phyloP scores from a whole-genome alignment of 139 green algal genomes.

The Parachlorella kessleri region DNA sequence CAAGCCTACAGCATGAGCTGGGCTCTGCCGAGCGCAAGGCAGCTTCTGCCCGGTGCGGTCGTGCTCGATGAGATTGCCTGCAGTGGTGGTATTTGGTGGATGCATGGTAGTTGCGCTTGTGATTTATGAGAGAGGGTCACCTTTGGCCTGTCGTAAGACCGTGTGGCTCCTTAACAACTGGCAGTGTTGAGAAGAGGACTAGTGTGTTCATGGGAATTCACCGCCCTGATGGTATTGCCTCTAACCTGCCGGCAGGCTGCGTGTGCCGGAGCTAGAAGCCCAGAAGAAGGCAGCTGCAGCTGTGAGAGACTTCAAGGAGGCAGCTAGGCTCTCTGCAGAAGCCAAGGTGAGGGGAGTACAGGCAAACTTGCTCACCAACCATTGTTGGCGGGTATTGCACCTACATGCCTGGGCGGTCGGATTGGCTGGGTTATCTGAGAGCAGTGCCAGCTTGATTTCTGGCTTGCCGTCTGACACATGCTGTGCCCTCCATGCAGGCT shows the following conservation, averaged over 20 bases:
- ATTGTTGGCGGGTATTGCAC: too few species aligned
- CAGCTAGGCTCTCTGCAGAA: constrained; percentile 55
- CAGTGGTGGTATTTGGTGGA: background rate
- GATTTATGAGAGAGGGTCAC: background rate
- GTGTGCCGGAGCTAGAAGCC: constrained; percentile 57
- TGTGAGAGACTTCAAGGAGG: constrained; percentile 60
- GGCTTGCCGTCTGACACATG: background rate
- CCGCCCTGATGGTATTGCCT: background rate
- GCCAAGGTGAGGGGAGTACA: constrained; percentile 37
- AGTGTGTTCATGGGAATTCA: background rate
- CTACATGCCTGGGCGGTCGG: too few species aligned
- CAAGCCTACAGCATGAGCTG: constrained; percentile 43
- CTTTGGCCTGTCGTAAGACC: too few species aligned
- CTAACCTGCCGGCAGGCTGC: background rate
- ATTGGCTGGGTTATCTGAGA: too few species aligned
- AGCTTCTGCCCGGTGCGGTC: constrained; percentile 9
- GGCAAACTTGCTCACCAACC: too few species aligned
- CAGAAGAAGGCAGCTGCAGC: constrained; percentile 62
- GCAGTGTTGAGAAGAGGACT: too few species aligned
- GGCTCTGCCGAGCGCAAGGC: constrained; percentile 33
- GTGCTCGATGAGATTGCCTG: background rate
- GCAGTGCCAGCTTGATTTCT: too few species aligned
- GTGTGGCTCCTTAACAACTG: too few species aligned
- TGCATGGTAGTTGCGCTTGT: background rate
- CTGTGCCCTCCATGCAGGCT: background rate